phyloP scores from a whole-genome alignment of 805 yeast species.

The Saccharomycopsis microspora region DNA sequence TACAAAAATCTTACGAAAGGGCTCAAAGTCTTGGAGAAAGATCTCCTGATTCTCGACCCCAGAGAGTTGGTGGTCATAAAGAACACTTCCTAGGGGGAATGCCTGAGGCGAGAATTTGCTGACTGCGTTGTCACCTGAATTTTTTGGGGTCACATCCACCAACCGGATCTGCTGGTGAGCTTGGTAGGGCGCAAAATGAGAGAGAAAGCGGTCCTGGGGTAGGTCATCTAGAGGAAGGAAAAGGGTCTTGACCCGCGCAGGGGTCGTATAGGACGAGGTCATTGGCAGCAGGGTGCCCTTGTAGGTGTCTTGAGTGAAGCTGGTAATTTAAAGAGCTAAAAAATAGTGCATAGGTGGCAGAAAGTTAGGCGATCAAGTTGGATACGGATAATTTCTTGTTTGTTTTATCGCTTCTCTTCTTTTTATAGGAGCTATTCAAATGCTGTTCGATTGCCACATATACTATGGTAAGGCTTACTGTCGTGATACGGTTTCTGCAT shows the following conservation, averaged over 20 bases:
- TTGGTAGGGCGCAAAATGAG: slow-evolving; percentile 19
- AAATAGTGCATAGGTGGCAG: too few relatives aligned
- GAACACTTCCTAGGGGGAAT: slow-evolving; percentile 66
- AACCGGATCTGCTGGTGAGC: slow-evolving; percentile 52
- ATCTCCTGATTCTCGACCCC: slow-evolving; percentile 43
- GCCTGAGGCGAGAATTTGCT: slow-evolving; percentile 70
- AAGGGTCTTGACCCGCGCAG: slow-evolving; percentile 54
- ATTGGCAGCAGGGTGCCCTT: too few relatives aligned
- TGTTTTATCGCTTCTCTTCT: too few relatives aligned
- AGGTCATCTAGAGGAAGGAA: slow-evolving; percentile 57
- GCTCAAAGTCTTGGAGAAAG: slow-evolving; percentile 80
- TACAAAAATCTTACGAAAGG: slow-evolving; percentile 67
- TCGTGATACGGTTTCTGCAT: too few relatives aligned
- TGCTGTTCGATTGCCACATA: too few relatives aligned
- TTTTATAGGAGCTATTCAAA: too few relatives aligned
- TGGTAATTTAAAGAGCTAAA: too few relatives aligned
- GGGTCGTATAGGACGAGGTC: slow-evolving; percentile 36
- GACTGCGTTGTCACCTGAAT: slow-evolving; percentile 10
- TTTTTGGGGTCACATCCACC: slow-evolving; percentile 61
- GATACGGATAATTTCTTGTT: too few relatives aligned
- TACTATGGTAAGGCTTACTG: too few relatives aligned
- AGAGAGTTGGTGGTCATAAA: slow-evolving; percentile 41
- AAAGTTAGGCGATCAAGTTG: too few relatives aligned
- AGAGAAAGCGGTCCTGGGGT: slow-evolving; percentile 27
- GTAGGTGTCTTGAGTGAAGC: too few relatives aligned